Conservation (phyloP, 805 yeast species). For the Candida yuanshanica region DNA sequence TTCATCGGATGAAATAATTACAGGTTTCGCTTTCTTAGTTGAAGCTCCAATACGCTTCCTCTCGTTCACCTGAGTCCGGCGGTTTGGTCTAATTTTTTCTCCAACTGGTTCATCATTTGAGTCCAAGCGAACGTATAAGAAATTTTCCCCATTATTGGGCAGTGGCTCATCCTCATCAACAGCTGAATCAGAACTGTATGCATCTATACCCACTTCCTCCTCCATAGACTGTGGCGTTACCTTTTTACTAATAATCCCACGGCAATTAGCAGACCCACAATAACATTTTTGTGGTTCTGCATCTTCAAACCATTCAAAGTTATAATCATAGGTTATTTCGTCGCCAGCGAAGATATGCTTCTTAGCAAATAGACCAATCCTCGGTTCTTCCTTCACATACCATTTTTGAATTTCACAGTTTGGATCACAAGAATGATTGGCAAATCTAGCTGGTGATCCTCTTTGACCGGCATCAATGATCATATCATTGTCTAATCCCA, state of each 20-base stretch:
- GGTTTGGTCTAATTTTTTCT: background rate
- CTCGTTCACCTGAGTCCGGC: no score
- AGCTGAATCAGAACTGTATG: background rate
- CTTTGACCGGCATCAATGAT: conserved; percentile 39
- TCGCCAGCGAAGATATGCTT: conserved; percentile 32
- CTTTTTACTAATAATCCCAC: conserved; percentile 33
- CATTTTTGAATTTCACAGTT: conserved; percentile 45
- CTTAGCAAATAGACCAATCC: conserved; percentile 42
- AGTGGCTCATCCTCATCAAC: background rate
- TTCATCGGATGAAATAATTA: no score
- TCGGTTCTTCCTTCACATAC: conserved; percentile 39
- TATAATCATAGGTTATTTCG: conserved; percentile 45
- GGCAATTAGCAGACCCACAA: conserved; percentile 37
- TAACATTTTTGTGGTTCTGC: conserved; percentile 38
- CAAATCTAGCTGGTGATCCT: conserved; percentile 46
- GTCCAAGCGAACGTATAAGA: background rate
- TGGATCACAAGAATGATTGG: conserved; percentile 45
- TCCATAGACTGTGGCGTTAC: background rate
- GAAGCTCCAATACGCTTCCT: no score
- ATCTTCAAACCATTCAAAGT: conserved; percentile 39
- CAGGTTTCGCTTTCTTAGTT: no score
- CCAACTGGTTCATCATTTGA: background rate
- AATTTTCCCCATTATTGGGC: background rate
- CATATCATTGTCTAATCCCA: conserved; percentile 36
- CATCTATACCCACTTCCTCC: no score